Conservation (phyloP, 306 rosid genomes). For the Sicyos baderoa region DNA sequence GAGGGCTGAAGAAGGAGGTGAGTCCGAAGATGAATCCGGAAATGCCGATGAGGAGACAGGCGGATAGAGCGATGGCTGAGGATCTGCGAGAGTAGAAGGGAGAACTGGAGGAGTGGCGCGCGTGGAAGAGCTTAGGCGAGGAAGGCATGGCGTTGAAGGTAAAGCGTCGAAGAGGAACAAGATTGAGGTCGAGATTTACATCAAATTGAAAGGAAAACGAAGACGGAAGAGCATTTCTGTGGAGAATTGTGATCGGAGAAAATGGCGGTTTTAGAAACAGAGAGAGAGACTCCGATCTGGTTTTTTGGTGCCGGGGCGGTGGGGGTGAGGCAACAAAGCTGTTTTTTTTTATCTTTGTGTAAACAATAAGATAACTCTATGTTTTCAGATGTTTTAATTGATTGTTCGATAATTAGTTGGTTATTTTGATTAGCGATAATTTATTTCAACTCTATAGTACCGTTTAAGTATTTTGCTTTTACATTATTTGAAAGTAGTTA, state of each 20-base stretch:
- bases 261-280: slow-evolving; percentile 1
- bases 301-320: not conserved
- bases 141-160: slow-evolving; percentile 38
- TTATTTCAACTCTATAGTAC: no score
- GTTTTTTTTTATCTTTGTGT: no score
- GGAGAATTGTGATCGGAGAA: not conserved
- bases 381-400: no score
- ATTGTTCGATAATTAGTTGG: no score
- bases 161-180: not conserved
- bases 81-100: slow-evolving; percentile 42
- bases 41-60: slow-evolving; percentile 36
- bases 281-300: not conserved
- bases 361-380: no score
- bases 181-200: not conserved
- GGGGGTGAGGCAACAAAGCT: not conserved
- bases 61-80: slow-evolving; percentile 27
- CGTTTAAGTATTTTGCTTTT: no score
- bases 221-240: not conserved
- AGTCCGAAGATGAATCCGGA: slow-evolving; percentile 44
- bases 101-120: slow-evolving; percentile 32
- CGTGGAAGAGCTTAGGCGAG: slow-evolving; percentile 45
- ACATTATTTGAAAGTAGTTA: no score
- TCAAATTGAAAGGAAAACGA: not conserved
- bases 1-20: slow-evolving; percentile 28
- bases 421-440: no score